Conservation (phyloP, 2,329 filamentous ascomycete genomes). For the Aspergillus alliaceus region DNA sequence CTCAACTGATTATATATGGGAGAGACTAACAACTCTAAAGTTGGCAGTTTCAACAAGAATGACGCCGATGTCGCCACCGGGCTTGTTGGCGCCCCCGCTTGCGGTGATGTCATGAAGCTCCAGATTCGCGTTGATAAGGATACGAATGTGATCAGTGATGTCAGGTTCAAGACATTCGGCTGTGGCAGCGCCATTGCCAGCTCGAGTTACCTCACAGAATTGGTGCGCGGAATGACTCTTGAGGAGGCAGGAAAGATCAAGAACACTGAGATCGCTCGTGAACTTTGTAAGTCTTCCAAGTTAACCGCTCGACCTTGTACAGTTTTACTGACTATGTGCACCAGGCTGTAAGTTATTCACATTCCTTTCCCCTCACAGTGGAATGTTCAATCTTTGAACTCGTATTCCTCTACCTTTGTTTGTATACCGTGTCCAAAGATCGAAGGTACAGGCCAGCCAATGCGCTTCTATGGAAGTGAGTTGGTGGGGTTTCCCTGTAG, state of each 20-base stretch:
- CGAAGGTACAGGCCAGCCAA: neutral
- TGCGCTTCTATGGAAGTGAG: neutral
- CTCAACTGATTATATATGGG: neutral
- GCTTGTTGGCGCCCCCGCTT: conserved; percentile 85
- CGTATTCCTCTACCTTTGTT: neutral
- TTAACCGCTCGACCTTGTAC: neutral
- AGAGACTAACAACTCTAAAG: conserved; percentile 12
- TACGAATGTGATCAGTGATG: conserved; percentile 85
- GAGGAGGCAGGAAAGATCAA: conserved; percentile 90
- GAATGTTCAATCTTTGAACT: neutral
- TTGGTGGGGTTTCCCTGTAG: neutral
- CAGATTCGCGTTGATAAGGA: conserved; percentile 89
- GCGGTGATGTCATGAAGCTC: conserved; percentile 91
- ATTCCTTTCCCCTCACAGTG: neutral
- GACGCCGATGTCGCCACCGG: conserved; percentile 85
- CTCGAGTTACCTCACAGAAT: conserved; percentile 89
- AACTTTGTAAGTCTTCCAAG: conserved; percentile 66
- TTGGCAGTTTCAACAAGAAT: conserved; percentile 75
- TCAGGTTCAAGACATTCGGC: conserved; percentile 98
- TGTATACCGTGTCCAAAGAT: neutral
- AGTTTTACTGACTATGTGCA: neutral
- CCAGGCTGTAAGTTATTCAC: neutral
- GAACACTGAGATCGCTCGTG: conserved; percentile 98
- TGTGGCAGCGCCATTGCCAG: conserved; percentile 94
- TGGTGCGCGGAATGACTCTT: conserved; percentile 93